Base-by-base conservation (phyloP, 306 rosid genomes). In the Quercus bicolor region DNA sequence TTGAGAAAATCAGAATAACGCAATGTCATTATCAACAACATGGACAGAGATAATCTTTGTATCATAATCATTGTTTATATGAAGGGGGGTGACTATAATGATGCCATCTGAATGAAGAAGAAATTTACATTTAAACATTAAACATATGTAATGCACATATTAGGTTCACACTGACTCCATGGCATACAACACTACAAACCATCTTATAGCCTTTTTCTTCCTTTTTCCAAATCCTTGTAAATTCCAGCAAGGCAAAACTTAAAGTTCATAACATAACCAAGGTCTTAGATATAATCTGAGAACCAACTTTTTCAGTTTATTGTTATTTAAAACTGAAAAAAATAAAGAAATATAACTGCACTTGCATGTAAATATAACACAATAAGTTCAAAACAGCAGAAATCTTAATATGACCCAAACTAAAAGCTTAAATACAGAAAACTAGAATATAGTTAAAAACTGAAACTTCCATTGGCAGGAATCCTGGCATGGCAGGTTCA, bases 281-380 rank as follows among this genome's bases (percentile, higher is more conserved):
- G 70, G 15, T 31, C 68, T 78, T 65, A 66, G 64, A 72, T 37
- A 20, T n/a, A 81, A 68, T 40, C 78, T 84, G 54, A 81, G 51
- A 11, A 56, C 76, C 75, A 53, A 59, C 61, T 37, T 51, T 54
- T 40, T 40, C 45, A 40, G 3, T 40, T 40, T 40, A 45, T 6
- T 78, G 8, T 6, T 48, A 66, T 34, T 33, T 9, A 64, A 31
- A 66, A 66, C 51, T 19, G 26, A n/a, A 66, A 13, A 31, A 66
- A 66, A 66, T 34, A 40, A 7, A 8, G 26, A 19, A 66, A n/a
- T n/a, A 19, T 66, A 26, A 48, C 14, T 48, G 14, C 53, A 40
- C 14, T 65, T 29, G 51, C 5, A 66, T 34, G 26, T 33, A 66
- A 33, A 33, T 66, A 19, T 16, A 19, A 19, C 5, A 16, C 7